Evolutionary conservation across 257 asterid species (phyloP).

Genomic region (Salvia splendens): DNA sequence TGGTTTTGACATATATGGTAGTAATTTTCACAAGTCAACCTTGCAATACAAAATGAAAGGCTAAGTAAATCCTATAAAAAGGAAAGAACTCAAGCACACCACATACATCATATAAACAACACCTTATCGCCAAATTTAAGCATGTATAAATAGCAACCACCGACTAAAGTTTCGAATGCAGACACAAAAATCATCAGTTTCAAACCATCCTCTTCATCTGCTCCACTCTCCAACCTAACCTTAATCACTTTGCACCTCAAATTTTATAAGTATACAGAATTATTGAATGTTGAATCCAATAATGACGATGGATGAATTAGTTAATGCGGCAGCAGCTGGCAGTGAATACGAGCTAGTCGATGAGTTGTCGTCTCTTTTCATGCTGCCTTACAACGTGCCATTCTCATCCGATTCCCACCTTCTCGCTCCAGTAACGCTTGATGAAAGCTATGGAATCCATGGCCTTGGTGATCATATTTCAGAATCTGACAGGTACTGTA

Average conservation of each 20-base stretch:
- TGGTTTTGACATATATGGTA: too few relatives aligned
- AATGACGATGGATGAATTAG: slow-evolving; percentile 51
- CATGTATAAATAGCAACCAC: slow-evolving; percentile 44
- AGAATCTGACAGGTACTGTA: slow-evolving; percentile 52
- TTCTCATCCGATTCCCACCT: slow-evolving; percentile 1
- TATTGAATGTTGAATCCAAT: background rate
- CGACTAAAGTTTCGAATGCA: slow-evolving; percentile 43
- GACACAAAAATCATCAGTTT: slow-evolving; percentile 30
- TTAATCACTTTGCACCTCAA: slow-evolving; percentile 21
- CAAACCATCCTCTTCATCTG: slow-evolving; percentile 56
- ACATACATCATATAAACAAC: slow-evolving; percentile 16
- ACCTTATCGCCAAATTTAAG: slow-evolving; percentile 41
- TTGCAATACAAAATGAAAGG: background rate
- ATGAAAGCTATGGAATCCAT: slow-evolving; percentile 28
- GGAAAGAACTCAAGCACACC: background rate
- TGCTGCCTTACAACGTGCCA: slow-evolving; percentile 32
- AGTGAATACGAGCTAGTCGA: slow-evolving; percentile 55
- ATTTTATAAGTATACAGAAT: background rate
- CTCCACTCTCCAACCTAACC: slow-evolving; percentile 71
- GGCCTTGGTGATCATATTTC: slow-evolving; percentile 25
- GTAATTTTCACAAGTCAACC: too few relatives aligned
- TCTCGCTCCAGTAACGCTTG: background rate
- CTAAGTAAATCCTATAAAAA: background rate
- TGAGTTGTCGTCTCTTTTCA: slow-evolving; percentile 48
- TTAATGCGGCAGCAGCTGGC: slow-evolving; percentile 27